Evolutionary conservation across 352 stramenopile genomes (phyloP).

Genomic region (Phytophthora ohioensis): DNA sequence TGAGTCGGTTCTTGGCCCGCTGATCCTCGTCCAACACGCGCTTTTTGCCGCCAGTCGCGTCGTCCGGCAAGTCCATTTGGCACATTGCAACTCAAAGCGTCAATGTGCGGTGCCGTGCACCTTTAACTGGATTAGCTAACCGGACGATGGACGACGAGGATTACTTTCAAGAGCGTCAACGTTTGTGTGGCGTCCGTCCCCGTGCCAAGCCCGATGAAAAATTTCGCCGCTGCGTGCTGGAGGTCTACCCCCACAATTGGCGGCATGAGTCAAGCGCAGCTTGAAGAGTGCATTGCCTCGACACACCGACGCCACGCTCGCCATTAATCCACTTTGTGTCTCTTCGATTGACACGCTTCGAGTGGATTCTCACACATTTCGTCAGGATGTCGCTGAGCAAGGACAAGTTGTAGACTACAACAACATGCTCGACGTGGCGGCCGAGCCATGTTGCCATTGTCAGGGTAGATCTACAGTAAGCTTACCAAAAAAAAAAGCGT

Average conservation of each 20-base stretch:
- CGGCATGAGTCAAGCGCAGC: conserved; percentile 27
- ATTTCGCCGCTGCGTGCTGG: conserved; percentile 18
- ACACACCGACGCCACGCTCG: conserved; percentile 16
- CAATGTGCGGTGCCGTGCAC: conserved; percentile 20
- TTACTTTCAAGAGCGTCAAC: conserved; percentile 31
- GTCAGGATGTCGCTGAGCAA: conserved; percentile 17
- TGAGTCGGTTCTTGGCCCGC: conserved; percentile 61
- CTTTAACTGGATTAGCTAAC: conserved; percentile 28
- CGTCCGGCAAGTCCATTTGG: conserved; percentile 22
- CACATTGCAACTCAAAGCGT: conserved; percentile 28
- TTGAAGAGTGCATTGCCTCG: conserved; percentile 15
- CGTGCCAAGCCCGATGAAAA: conserved; percentile 30
- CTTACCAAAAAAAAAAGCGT: no score
- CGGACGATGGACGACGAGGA: conserved; percentile 19
- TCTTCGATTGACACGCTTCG: conserved; percentile 32
- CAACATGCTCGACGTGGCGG: not conserved
- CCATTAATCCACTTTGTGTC: conserved; percentile 29
- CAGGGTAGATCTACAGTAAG: not conserved
- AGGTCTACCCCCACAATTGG: conserved; percentile 18
- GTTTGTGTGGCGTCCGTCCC: not conserved
- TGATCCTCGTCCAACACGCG: conserved; percentile 41
- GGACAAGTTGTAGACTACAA: conserved; percentile 6
- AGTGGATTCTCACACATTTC: conserved; percentile 32
- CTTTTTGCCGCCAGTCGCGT: conserved; percentile 12
- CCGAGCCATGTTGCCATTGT: not conserved